phyloP scores from a whole-genome alignment of 1,284 basidiomycete species.

The Ganoderma lingzhi region DNA sequence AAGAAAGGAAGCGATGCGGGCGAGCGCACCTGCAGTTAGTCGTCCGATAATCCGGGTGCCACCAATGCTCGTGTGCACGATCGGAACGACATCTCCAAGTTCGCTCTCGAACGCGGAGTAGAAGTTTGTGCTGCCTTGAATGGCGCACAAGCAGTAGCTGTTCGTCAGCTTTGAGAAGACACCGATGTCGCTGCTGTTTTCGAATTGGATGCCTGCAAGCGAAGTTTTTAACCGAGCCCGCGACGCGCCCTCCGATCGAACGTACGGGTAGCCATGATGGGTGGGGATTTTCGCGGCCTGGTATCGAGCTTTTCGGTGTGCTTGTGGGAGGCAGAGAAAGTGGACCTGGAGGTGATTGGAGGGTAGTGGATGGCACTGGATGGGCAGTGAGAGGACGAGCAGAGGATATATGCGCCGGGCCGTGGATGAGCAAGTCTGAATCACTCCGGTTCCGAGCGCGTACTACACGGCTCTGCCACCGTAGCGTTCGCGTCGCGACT shows the following conservation, averaged over 20 bases:
- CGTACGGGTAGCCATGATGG: constrained; percentile 74
- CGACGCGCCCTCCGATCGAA: constrained; percentile 18
- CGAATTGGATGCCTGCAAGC: constrained; percentile 85
- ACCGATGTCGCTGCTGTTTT: constrained; percentile 97
- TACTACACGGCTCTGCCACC: not conserved
- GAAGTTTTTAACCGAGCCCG: constrained; percentile 15
- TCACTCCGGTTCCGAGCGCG: constrained; percentile 13
- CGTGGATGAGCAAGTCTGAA: constrained; percentile 4
- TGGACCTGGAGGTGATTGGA: not conserved
- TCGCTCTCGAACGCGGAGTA: constrained; percentile 98
- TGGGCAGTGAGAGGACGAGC: constrained; percentile 12
- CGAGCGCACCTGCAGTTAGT: constrained; percentile 81
- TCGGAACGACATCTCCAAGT: constrained; percentile 92
- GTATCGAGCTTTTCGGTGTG: not conserved
- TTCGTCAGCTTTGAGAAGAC: constrained; percentile 97
- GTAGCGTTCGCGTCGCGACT: not conserved
- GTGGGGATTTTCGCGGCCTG: constrained; percentile 19
- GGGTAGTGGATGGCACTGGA: not conserved
- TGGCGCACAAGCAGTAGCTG: constrained; percentile 91
- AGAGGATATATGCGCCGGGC: constrained; percentile 12
- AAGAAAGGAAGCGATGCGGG: not conserved
- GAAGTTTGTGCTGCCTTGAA: constrained; percentile 97
- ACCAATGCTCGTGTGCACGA: constrained; percentile 96
- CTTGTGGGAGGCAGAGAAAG: not conserved
- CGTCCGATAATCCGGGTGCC: constrained; percentile 96